Percentiles rank a stretch among this genome's conserved stretches.
These are phyloP conservation scores for Arthromyces matolae DNA, from an alignment of 768 basidiomycete species.

Conservation along the genomic window DNA sequence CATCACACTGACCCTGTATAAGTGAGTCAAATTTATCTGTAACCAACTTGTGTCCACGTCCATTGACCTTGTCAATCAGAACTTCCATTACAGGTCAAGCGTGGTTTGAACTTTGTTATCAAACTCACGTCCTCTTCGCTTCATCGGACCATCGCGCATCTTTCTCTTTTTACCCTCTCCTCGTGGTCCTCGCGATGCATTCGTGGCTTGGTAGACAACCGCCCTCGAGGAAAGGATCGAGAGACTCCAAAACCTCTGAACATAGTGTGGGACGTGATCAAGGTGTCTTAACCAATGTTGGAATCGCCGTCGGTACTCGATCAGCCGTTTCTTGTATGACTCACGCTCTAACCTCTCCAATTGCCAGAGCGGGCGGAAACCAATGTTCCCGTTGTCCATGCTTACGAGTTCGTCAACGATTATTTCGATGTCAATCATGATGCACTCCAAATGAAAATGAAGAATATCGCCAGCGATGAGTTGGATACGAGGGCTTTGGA, in stretches of 20 bases:
- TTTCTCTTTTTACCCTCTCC: background rate
- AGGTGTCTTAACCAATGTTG: background rate
- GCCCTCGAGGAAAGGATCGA: background rate
- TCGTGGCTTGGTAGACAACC: conserved; percentile 7
- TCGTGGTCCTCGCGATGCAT: conserved; percentile 8
- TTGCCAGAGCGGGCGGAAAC: background rate
- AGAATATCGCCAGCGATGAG: conserved; percentile 13
- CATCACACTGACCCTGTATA: too few relatives aligned
- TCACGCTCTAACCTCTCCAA: background rate
- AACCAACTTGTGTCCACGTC: too few relatives aligned
- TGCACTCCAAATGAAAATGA: conserved; percentile 7
- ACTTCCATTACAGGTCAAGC: too few relatives aligned
- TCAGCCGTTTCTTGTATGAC: background rate
- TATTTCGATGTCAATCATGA: conserved; percentile 21
- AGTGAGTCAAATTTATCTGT: too few relatives aligned
- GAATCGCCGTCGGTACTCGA: background rate
- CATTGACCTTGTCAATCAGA: too few relatives aligned
- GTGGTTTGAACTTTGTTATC: too few relatives aligned
- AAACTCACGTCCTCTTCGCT: too few relatives aligned
- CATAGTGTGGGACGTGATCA: background rate
- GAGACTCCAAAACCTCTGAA: background rate
- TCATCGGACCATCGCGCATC: background rate
- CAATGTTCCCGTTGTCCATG: conserved; percentile 7
- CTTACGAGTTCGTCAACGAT: conserved; percentile 18
- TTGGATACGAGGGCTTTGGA: conserved; percentile 22